These are phyloP conservation scores for Stachybotrys chartarum DNA, from an alignment of 2,329 filamentous ascomycete genomes.

Conservation along the genomic window DNA sequence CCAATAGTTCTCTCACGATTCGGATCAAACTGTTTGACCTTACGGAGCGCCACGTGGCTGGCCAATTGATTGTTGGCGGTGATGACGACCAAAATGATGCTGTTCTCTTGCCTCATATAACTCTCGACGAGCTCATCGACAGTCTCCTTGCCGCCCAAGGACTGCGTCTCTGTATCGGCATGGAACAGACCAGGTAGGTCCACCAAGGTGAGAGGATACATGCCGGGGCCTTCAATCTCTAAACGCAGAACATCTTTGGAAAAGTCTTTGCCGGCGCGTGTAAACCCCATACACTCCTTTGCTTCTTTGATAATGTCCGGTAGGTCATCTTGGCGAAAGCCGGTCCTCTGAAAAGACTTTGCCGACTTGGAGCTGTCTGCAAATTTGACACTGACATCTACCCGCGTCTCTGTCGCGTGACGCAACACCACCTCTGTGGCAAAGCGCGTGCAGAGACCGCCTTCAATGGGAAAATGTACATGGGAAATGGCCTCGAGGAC, in stretches of 20 bases:
- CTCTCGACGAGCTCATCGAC: conserved; percentile 31
- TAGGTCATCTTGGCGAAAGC: conserved; percentile 32
- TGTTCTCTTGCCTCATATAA: conserved; percentile 52
- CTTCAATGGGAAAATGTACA: conserved; percentile 50
- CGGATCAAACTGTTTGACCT: conserved; percentile 34
- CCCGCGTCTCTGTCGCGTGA: conserved; percentile 22
- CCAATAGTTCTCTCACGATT: conserved; percentile 41
- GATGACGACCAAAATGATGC: conserved; percentile 51
- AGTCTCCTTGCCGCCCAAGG: conserved; percentile 17
- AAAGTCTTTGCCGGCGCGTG: conserved; percentile 21
- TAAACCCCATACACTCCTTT: conserved; percentile 38
- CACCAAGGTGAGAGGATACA: conserved; percentile 43
- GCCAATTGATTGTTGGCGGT: conserved; percentile 41
- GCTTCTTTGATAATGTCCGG: conserved; percentile 43
- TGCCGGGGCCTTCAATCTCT: conserved; percentile 34
- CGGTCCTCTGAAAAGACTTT: conserved; percentile 20
- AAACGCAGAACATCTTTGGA: conserved; percentile 38
- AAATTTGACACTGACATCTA: conserved; percentile 36
- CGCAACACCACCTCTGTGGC: conserved; percentile 53
- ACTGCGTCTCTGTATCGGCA: conserved; percentile 21
- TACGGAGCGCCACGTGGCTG: conserved; percentile 42
- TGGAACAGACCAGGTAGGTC: conserved; percentile 44
- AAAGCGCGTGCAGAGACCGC: conserved; percentile 51
- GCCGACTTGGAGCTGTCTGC: conserved; percentile 14
- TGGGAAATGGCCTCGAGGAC: conserved; percentile 57